Conservation (phyloP, 148 eudicot genomes). For the Vaccinium vitisidaea region DNA sequence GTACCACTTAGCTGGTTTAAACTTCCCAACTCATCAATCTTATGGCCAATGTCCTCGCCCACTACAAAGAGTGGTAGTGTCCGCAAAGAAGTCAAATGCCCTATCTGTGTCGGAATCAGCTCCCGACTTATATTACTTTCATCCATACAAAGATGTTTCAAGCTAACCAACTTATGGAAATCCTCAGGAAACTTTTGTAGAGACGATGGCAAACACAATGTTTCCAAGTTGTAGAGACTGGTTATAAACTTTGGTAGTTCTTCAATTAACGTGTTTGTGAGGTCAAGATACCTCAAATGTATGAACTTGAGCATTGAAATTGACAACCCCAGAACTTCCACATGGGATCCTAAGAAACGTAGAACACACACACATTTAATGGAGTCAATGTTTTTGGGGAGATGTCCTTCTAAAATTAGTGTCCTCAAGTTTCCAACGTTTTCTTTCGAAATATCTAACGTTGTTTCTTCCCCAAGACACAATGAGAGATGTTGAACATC, state of each 20-base stretch:
- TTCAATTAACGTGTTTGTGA: background rate
- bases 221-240: background rate
- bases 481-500: too few relatives aligned
- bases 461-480: too few relatives aligned
- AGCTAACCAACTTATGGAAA: background rate
- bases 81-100: slow-evolving; percentile 2
- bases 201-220: background rate
- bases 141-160: slow-evolving; percentile 8
- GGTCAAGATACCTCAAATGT: slow-evolving; percentile 13
- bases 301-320: background rate
- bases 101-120: background rate
- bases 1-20: background rate
- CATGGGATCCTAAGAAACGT: too few relatives aligned
- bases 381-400: too few relatives aligned
- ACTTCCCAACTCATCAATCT: slow-evolving; percentile 6
- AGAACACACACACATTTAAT: too few relatives aligned
- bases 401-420: too few relatives aligned
- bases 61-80: slow-evolving; percentile 3
- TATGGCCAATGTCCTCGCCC: slow-evolving; percentile 6
- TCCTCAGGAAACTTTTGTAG: background rate
- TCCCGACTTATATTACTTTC: background rate
- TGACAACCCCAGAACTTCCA: background rate
- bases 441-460: too few relatives aligned
- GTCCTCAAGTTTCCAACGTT: too few relatives aligned
- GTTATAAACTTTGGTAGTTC: background rate